These are phyloP conservation scores for Tremella yokohamensis DNA, from an alignment of 768 basidiomycete species.

Conservation along the genomic window DNA sequence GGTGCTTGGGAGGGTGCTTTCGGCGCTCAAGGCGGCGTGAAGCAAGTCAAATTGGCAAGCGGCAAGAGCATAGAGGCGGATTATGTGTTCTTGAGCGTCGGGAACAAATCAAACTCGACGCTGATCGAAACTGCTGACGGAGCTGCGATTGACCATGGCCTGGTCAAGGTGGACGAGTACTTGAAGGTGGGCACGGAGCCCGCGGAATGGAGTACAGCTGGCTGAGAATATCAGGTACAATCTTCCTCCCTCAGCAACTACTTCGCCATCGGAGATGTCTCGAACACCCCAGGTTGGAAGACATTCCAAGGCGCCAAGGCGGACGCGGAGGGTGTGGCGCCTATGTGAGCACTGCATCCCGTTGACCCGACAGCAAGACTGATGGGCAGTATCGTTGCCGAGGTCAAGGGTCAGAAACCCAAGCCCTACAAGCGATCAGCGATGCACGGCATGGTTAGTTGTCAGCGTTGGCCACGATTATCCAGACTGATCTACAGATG, in stretches of 20 bases:
- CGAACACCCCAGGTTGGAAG: slow-evolving; percentile 40
- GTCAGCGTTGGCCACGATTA: slow-evolving; percentile 39
- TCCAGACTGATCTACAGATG: slow-evolving; percentile 7
- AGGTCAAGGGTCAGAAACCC: slow-evolving; percentile 22
- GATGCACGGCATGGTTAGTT: slow-evolving; percentile 74
- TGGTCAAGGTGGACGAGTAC: slow-evolving; percentile 35
- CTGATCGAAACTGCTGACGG: slow-evolving; percentile 33
- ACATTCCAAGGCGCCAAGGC: slow-evolving; percentile 25
- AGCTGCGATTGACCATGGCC: slow-evolving; percentile 24
- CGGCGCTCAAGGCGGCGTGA: slow-evolving; percentile 28
- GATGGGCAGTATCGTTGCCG: slow-evolving; percentile 26
- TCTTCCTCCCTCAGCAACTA: slow-evolving; percentile 24
- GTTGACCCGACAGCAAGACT: not conserved
- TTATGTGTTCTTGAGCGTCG: slow-evolving; percentile 41
- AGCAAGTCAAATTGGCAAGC: slow-evolving; percentile 25
- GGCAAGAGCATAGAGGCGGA: slow-evolving; percentile 40
- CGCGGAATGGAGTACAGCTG: slow-evolving; percentile 1
- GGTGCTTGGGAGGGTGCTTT: slow-evolving; percentile 32
- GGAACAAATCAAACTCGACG: slow-evolving; percentile 36
- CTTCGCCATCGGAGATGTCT: slow-evolving; percentile 45
- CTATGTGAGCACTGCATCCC: slow-evolving; percentile 27
- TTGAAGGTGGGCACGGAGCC: slow-evolving; percentile 38
- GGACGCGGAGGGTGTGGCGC: slow-evolving; percentile 18
- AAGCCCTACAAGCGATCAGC: slow-evolving; percentile 56
- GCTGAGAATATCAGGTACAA: slow-evolving; percentile 13